Conservation (phyloP, 2,329 filamentous ascomycete genomes). For the Botrytis sinoallii region DNA sequence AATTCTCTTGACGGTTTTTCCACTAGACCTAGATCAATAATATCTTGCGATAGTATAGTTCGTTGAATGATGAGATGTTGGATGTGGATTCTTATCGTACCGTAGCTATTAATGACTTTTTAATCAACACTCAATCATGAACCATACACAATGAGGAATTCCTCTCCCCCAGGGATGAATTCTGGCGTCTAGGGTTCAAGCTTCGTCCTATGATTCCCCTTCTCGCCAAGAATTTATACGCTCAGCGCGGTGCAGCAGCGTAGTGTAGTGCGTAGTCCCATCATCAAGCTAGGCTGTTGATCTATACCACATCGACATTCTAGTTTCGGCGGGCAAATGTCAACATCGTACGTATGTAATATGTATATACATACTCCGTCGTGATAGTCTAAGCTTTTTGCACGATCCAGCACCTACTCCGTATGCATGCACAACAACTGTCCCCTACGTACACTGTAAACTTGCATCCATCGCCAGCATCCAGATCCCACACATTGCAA, state of each 20-base stretch:
- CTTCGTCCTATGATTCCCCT: slow-evolving; percentile 2
- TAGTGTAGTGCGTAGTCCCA: slow-evolving; percentile 3
- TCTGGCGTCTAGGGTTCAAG: slow-evolving; percentile 18
- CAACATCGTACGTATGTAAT: background rate
- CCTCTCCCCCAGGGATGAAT: background rate
- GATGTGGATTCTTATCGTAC: background rate
- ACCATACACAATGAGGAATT: background rate
- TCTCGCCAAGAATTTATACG: slow-evolving; percentile 20
- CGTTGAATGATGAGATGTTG: background rate
- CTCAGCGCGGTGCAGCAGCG: slow-evolving; percentile 19
- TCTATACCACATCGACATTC: background rate
- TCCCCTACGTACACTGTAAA: background rate
- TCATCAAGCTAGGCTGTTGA: slow-evolving; percentile 1
- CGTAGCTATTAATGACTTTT: background rate
- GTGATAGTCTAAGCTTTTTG: background rate
- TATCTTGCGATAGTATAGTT: background rate
- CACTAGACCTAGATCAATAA: background rate
- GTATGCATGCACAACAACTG: background rate
- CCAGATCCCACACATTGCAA: background rate
- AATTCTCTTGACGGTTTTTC: background rate
- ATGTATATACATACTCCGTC: background rate
- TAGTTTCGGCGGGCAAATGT: background rate
- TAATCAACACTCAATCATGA: background rate
- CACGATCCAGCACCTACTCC: background rate
- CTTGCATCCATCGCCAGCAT: background rate